Percentiles rank a stretch among this genome's conserved stretches.
Conservation (phyloP, 2,329 filamentous ascomycete species). For the Pseudonectria foliicola region DNA sequence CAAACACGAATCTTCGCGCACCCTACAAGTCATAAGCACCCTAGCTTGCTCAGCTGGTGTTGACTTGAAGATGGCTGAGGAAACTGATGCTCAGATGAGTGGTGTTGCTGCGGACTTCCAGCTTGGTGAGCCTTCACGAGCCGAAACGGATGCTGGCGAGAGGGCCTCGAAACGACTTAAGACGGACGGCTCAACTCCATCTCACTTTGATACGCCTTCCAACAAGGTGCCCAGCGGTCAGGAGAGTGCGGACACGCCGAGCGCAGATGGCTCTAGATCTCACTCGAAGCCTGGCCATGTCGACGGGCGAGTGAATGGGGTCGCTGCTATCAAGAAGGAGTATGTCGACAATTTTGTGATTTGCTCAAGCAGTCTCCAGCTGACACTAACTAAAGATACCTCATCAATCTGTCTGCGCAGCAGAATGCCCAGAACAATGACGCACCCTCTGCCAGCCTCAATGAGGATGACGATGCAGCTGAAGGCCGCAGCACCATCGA, state of each 20-base stretch:
- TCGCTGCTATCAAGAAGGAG: constrained; percentile 69
- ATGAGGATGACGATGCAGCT: constrained; percentile 41
- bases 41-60: no score
- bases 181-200: constrained; percentile 30
- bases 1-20: neutral
- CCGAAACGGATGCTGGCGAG: constrained; percentile 18
- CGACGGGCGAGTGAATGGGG: constrained; percentile 41
- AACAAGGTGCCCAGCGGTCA: constrained; percentile 11
- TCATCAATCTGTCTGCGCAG: constrained; percentile 29
- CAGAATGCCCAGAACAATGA: constrained; percentile 16
- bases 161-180: constrained; percentile 55
- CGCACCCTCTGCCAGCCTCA: constrained; percentile 2
- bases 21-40: no score
- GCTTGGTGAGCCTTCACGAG: constrained; percentile 2
- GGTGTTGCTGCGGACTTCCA: constrained; percentile 12
- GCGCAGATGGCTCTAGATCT: constrained; percentile 3
- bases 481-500: constrained; percentile 33
- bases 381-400: constrained; percentile 28
- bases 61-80: constrained; percentile 20
- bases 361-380: neutral
- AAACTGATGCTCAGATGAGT: constrained; percentile 16
- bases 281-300: constrained; percentile 11
- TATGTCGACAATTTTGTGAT: no score
- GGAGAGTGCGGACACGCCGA: constrained; percentile 10
- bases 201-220: constrained; percentile 8